Percentiles rank a stretch among this genome's conserved stretches.
Evolutionary conservation across 495 filamentous ascomycete species (phyloP).

Genomic region (Talaromyces trachyspermus): DNA sequence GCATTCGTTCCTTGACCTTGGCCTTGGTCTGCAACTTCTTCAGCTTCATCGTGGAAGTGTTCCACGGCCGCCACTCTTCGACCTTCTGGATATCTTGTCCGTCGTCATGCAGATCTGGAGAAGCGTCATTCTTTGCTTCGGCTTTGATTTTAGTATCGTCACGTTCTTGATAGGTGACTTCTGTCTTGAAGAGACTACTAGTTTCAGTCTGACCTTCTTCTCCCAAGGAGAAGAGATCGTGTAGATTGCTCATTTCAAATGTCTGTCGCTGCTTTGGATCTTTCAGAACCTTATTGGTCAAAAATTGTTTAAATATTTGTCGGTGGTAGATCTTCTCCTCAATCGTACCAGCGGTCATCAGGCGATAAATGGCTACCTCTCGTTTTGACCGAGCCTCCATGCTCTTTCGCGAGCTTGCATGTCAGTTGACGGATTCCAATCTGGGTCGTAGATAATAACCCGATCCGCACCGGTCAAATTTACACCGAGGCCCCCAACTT

Average conservation of each 20-base stretch:
- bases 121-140: slow-evolving; percentile 8
- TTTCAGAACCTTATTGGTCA: slow-evolving; percentile 87
- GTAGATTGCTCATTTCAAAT: slow-evolving; percentile 77
- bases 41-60: slow-evolving; percentile 38
- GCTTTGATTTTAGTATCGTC: slow-evolving; percentile 7
- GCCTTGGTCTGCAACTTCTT: slow-evolving; percentile 26
- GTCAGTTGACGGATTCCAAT: slow-evolving; percentile 96
- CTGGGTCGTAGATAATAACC: slow-evolving; percentile 94
- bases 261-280: slow-evolving; percentile 84
- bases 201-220: slow-evolving; percentile 71
- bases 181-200: slow-evolving; percentile 71
- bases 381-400: slow-evolving; percentile 93
- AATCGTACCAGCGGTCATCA: slow-evolving; percentile 96
- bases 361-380: slow-evolving; percentile 86
- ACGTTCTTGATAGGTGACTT: slow-evolving; percentile 53
- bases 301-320: slow-evolving; percentile 94
- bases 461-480: slow-evolving; percentile 93
- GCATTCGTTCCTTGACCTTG: slow-evolving; percentile 38
- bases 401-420: slow-evolving; percentile 92
- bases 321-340: slow-evolving; percentile 99
- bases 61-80: slow-evolving; percentile 51
- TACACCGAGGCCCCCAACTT: slow-evolving; percentile 86
- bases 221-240: slow-evolving; percentile 83
- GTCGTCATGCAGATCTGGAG: slow-evolving; percentile 17
- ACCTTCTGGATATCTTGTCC: slow-evolving; percentile 42